Evolutionary conservation across 345 rosid genomes (phyloP).

Genomic region (Populus ilicifolia): DNA sequence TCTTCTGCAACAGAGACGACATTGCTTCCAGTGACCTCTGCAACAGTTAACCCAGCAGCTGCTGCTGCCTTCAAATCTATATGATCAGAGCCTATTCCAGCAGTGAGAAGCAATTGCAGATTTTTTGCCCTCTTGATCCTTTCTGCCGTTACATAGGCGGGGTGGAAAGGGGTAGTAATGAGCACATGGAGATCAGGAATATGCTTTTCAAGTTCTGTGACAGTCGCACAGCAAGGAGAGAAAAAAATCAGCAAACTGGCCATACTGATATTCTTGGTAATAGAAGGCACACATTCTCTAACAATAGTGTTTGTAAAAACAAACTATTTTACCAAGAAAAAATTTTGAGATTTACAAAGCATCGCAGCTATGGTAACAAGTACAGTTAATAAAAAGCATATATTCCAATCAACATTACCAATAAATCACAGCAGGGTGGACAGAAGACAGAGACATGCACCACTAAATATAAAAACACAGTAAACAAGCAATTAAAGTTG

Average conservation of each 20-base stretch:
- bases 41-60: slow-evolving; percentile 82
- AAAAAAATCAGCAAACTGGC: background rate
- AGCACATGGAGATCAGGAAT: slow-evolving; percentile 82
- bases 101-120: slow-evolving; percentile 80
- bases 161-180: slow-evolving; percentile 89
- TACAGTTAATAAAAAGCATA: too few relatives aligned
- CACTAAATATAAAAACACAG: too few relatives aligned
- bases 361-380: too few relatives aligned
- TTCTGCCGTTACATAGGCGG: slow-evolving; percentile 84
- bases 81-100: slow-evolving; percentile 95
- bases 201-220: slow-evolving; percentile 79
- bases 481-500: too few relatives aligned
- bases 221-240: background rate
- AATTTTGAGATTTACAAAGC: too few relatives aligned
- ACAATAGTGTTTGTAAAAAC: too few relatives aligned
- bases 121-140: slow-evolving; percentile 91
- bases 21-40: slow-evolving; percentile 95
- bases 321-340: too few relatives aligned
- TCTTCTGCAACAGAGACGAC: slow-evolving; percentile 91
- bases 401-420: too few relatives aligned
- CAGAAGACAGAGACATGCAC: too few relatives aligned
- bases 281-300: background rate
- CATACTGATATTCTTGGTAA: background rate
- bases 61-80: slow-evolving; percentile 86
- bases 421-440: too few relatives aligned